Base-by-base conservation (phyloP, 495 filamentous ascomycete genomes). In the Penicillium cataractarum region DNA sequence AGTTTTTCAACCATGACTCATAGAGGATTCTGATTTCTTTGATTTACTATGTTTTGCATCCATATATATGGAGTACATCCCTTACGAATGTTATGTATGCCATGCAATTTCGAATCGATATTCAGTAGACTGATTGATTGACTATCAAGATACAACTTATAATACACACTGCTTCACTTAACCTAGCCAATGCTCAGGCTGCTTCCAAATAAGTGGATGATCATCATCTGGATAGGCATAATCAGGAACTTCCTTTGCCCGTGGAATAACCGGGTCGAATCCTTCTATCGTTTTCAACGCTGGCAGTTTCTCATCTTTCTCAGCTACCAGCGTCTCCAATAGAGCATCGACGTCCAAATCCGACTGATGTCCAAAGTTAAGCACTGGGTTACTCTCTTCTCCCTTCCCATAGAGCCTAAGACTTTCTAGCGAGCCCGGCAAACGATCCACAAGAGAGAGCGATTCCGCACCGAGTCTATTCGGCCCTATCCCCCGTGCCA, bases 1-100 rank as follows among this genome's bases (percentile, higher is more conserved):
- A 67, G 58, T 68, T 71, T 63, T 71, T 74, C 66, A 75, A 71
- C 69, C 70, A 71, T 66, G 49, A 68, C 63, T 66, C 64, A 71
- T 70, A 64, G 55, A 63, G 5, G 46, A 24, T 12, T 50, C 21
- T 13, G 22, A 2, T 26, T n/a, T 7, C 19, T 46, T 46, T 10
- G 19, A 3, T 21, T 46, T 12, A 22, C 13, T 1, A 24, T 24
- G 19, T 50, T 50, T 8, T 50, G 46, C 24, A 50, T 50, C 17
- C 27, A 49, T 4, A 19, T 42, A 42, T 10, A 7, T 19, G 40
- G 21, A 42, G 21, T 9, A 10, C 0, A 2, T 48, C 13, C 2
- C 44, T 24, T 42, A n/a, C n/a, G n/a, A n/a, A n/a, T n/a, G n/a
- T n/a, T n/a, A n/a, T n/a, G n/a, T n/a, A n/a, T n/a, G n/a, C n/a